Evolutionary conservation across 2,329 filamentous ascomycete genomes (phyloP).

Genomic region (Sporothrix inflata): DNA sequence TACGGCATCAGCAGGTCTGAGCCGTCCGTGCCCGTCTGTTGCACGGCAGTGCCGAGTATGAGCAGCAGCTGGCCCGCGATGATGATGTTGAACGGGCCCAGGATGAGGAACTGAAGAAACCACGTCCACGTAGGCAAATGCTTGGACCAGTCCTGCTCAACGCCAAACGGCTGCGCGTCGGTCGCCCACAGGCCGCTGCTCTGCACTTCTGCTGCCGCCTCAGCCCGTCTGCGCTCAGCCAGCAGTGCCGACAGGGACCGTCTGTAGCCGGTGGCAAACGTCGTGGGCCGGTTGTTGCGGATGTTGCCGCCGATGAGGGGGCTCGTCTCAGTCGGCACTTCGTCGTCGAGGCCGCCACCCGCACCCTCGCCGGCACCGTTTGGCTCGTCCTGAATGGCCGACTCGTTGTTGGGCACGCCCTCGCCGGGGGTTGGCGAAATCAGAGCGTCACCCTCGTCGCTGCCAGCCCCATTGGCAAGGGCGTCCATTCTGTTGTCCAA

Average conservation of each 20-base stretch:
- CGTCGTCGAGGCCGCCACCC: constrained; percentile 44
- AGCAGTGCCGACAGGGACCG: constrained; percentile 48
- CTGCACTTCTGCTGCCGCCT: constrained; percentile 33
- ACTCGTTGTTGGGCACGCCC: constrained; percentile 30
- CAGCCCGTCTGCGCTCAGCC: constrained; percentile 33
- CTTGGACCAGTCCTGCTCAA: constrained; percentile 85
- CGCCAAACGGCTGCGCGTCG: constrained; percentile 56
- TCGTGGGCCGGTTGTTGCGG: constrained; percentile 44
- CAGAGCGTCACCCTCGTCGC: constrained; percentile 42
- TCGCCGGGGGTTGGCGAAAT: constrained; percentile 48
- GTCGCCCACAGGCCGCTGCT: constrained; percentile 38
- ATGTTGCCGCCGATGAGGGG: constrained; percentile 48
- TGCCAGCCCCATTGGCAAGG: not conserved
- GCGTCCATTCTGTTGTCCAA: constrained; percentile 43
- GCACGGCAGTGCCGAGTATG: constrained; percentile 69
- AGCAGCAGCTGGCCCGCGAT: constrained; percentile 77
- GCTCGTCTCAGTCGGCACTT: constrained; percentile 55
- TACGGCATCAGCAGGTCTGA: constrained; percentile 73
- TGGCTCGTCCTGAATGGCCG: constrained; percentile 37
- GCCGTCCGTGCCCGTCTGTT: constrained; percentile 85
- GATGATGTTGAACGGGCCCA: constrained; percentile 77
- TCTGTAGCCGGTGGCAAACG: constrained; percentile 60
- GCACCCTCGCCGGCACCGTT: constrained; percentile 38
- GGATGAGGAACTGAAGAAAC: constrained; percentile 80
- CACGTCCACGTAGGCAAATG: constrained; percentile 82